Evolutionary conservation across 148 eudicot genomes (phyloP).

Genomic region (Fagopyrum homotropicum): DNA sequence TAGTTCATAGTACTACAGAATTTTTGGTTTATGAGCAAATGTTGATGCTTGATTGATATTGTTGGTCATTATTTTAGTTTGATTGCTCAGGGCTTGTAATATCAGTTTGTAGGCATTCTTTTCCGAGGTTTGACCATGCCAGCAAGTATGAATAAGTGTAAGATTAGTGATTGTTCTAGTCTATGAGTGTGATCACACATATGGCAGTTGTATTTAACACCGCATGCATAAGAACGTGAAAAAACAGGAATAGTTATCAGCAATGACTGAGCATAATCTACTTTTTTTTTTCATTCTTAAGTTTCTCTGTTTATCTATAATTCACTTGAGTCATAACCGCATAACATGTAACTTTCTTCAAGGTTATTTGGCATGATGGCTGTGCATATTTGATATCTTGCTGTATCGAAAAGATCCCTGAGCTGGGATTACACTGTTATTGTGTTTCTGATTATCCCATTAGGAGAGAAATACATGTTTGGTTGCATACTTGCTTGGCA

Average conservation of each 20-base stretch:
- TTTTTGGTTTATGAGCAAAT: neutral
- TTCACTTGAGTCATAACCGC: neutral
- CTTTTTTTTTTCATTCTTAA: neutral
- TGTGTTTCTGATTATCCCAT: neutral
- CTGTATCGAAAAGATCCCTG: neutral
- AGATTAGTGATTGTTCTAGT: neutral
- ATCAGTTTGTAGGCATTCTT: neutral
- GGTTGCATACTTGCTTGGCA: neutral
- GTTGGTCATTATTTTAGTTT: neutral
- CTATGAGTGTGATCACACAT: neutral
- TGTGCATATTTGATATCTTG: neutral
- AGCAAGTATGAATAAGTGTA: neutral
- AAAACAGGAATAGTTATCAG: neutral
- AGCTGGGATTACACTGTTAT: neutral
- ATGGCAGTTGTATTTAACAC: neutral
- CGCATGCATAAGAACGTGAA: neutral
- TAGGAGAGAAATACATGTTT: neutral
- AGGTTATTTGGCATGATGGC: neutral
- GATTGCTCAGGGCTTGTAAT: neutral
- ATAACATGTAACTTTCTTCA: neutral
- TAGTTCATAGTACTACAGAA: slow-evolving; percentile 1
- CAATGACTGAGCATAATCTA: neutral
- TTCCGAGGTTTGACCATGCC: neutral
- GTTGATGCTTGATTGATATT: neutral
- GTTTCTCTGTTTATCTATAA: neutral